These are phyloP conservation scores for Dicorynia guianensis DNA, from an alignment of 306 rosid species.

Conservation along the genomic window DNA sequence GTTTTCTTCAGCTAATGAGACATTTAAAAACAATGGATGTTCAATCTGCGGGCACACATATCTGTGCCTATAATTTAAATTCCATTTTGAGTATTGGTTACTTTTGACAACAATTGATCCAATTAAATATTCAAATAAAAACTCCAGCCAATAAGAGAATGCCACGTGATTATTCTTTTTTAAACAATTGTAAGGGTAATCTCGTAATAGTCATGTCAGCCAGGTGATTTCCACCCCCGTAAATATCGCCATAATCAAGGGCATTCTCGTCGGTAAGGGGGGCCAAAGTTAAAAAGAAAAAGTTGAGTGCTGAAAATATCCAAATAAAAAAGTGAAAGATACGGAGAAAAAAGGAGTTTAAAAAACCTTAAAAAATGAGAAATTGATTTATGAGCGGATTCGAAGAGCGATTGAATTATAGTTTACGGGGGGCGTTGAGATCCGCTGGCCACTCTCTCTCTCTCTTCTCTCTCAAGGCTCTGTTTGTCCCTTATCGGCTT, in stretches of 20 bases:
- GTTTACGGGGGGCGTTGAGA: constrained; percentile 54
- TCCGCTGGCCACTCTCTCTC: constrained; percentile 71
- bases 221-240: constrained; percentile 10
- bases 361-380: background rate
- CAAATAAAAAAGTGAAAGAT: constrained; percentile 18
- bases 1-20: too few relatives aligned
- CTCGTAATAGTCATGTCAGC: constrained; percentile 9
- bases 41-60: too few relatives aligned
- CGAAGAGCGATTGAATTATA: constrained; percentile 46
- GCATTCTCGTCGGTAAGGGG: constrained; percentile 24
- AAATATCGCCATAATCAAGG: constrained; percentile 49
- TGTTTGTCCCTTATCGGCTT: constrained; percentile 82
- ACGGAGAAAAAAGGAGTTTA: background rate
- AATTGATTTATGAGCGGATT: constrained; percentile 56
- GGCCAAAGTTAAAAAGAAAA: constrained; percentile 54
- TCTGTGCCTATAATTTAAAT: too few relatives aligned
- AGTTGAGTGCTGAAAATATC: constrained; percentile 36
- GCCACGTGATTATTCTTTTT: too few relatives aligned
- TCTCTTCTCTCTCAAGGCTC: constrained; percentile 50
- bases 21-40: too few relatives aligned
- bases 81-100: too few relatives aligned
- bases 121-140: too few relatives aligned
- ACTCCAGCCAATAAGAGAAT: too few relatives aligned
- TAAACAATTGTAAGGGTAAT: constrained; percentile 13
- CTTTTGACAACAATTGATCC: too few relatives aligned